phyloP scores from a whole-genome alignment of 2,329 filamentous ascomycete genomes.

The Chaetomium sp. region DNA sequence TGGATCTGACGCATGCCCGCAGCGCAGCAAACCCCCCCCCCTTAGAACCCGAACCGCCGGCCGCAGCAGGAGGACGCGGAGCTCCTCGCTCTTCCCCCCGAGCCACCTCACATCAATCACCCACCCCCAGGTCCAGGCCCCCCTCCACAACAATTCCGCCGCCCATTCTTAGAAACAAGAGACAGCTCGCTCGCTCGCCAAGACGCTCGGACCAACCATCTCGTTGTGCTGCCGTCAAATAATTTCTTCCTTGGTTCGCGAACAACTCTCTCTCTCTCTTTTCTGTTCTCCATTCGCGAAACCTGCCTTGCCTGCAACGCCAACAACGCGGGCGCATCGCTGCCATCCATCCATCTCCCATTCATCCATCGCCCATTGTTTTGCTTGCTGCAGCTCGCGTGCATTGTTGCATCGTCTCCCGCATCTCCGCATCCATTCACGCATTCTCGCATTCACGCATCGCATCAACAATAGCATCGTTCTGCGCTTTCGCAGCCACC shows the following conservation, averaged over 20 bases:
- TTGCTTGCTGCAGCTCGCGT: slow-evolving; percentile 14
- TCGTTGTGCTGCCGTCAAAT: slow-evolving; percentile 20
- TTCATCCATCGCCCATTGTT: background rate
- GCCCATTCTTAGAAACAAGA: slow-evolving; percentile 10
- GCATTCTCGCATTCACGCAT: too few species aligned
- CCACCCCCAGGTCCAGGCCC: background rate
- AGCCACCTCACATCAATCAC: too few species aligned
- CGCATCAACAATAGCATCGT: too few species aligned
- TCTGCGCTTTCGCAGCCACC: too few species aligned
- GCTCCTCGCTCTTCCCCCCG: too few species aligned
- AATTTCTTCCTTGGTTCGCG: slow-evolving; percentile 15
- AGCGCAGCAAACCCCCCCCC: background rate
- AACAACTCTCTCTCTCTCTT: too few species aligned
- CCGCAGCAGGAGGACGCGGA: too few species aligned
- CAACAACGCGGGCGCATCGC: background rate
- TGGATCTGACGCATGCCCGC: slow-evolving; percentile 17
- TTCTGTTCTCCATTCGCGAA: slow-evolving; percentile 10
- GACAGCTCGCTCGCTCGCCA: slow-evolving; percentile 16
- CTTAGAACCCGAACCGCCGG: too few species aligned
- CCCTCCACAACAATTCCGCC: slow-evolving; percentile 8
- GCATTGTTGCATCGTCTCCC: slow-evolving; percentile 11
- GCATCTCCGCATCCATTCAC: background rate
- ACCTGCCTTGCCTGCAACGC: slow-evolving; percentile 1
- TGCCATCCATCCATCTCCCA: too few species aligned
- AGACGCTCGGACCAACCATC: slow-evolving; percentile 21